A percentile compares a stretch with the other conserved stretches of the same genome.
phyloP scores from a whole-genome alignment of 2,329 filamentous ascomycete species.

The Fusarium verticillioides region DNA sequence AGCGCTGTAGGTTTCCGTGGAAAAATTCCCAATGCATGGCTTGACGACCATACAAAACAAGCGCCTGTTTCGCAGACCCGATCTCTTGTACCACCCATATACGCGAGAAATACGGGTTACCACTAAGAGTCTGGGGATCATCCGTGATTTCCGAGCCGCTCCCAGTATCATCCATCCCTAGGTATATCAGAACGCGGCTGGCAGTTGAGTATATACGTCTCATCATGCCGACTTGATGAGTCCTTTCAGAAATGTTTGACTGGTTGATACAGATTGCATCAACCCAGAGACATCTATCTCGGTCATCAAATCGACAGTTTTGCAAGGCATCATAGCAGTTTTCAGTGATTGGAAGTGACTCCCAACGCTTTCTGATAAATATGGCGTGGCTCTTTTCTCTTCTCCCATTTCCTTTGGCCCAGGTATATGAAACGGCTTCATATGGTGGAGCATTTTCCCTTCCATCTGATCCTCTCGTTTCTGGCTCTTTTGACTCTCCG shows the following conservation, averaged over 20 bases:
- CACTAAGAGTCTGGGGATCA: not conserved
- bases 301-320: not conserved
- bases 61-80: not conserved
- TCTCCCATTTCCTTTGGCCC: not conserved
- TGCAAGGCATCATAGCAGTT: not conserved
- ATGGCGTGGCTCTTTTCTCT: not conserved
- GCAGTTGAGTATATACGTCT: not conserved
- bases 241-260: not conserved
- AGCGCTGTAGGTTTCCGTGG: rapidly evolving
- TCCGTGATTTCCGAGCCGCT: rapidly evolving
- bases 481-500: not conserved
- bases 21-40: not conserved
- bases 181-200: not conserved
- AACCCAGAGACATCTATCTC: not conserved
- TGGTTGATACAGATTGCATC: too few relatives aligned
- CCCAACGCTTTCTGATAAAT: not conserved
- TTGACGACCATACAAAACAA: not conserved
- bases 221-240: not conserved
- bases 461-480: rapidly evolving
- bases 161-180: rapidly evolving
- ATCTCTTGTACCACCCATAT: slow-evolving; percentile 1
- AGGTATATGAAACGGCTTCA: slow-evolving; percentile 1
- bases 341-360: not conserved
- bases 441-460: rapidly evolving
- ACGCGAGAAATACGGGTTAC: not conserved